Conservation (phyloP, 2,329 filamentous ascomycete species). For the Microdochium trichocladiopsis region DNA sequence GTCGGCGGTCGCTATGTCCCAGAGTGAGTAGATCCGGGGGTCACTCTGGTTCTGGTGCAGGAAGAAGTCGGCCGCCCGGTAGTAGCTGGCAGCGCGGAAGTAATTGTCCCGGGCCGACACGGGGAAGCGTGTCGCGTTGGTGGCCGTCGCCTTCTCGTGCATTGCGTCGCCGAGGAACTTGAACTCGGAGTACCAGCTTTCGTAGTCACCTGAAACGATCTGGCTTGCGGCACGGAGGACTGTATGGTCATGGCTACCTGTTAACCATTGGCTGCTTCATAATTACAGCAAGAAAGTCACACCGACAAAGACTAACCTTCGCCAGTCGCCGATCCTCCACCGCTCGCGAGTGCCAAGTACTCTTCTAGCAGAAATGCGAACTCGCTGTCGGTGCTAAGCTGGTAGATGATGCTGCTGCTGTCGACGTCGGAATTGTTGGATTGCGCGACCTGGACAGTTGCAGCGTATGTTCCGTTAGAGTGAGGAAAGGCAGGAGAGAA, state of each 20-base stretch:
- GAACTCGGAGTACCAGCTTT: slow-evolving; percentile 15
- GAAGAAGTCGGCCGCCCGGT: slow-evolving; percentile 27
- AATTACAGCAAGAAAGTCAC: neutral
- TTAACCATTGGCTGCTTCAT: neutral
- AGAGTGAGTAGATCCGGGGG: slow-evolving; percentile 21
- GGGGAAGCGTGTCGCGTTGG: slow-evolving; percentile 10
- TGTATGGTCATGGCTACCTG: neutral
- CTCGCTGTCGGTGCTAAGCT: neutral
- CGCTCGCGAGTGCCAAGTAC: neutral
- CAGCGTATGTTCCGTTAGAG: neutral
- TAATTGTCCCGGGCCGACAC: slow-evolving; percentile 18
- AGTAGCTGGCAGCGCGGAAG: slow-evolving; percentile 27
- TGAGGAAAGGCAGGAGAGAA: neutral
- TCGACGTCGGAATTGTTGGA: neutral
- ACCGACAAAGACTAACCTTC: neutral
- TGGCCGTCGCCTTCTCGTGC: slow-evolving; percentile 7
- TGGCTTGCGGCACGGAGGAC: slow-evolving; percentile 17
- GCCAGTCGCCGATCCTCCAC: neutral
- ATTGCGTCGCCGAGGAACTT: slow-evolving; percentile 12
- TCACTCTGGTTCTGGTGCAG: slow-evolving; percentile 25
- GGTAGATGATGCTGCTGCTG: neutral
- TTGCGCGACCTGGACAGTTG: neutral
- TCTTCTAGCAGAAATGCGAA: neutral
- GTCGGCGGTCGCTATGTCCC: slow-evolving; percentile 18
- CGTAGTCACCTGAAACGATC: slow-evolving; percentile 15